Evolutionary conservation across 176 grass and related monocot genomes (phyloP), one percentile per base, ranked within the genome.

Genomic region (Aegilops speltoides): DNA sequence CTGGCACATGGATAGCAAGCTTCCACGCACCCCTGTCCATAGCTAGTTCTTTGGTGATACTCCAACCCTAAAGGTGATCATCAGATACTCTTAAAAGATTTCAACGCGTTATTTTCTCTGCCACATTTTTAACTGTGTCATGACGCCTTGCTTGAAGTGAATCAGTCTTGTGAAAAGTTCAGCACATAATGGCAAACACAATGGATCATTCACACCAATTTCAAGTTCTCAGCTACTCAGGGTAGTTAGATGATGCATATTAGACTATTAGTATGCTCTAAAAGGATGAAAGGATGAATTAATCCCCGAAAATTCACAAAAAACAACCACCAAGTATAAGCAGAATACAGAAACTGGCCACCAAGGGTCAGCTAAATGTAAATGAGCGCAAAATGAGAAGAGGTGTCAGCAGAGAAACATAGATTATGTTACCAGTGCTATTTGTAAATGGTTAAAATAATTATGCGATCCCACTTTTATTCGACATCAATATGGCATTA

Each of bases 281-380:
- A 73, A 71, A 87, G 56, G 54, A 85, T 59, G 78, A 73, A 71
- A 84, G 56, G 54, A 85, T 59, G 78, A 68, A 38, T 73, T 81
- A 75, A 19, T 64, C 26, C 79, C 20, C 24, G 45, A 56, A 82
- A 64, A 23, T 32, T 82, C 4, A 77, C 3, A 2, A 60, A 79
- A 70, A 56, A 5, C 0, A 19, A 26, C 43, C 43, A 72, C 38
- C 54, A 83, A 41, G 20, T 76, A 46, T 16, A 36, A 60, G 68
- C 33, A 83, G 31, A 59, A 61, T 80, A 67, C 45, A 84, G 11
- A 36, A 57, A 77, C 15, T 43, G 15, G 23, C n/a, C 31, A 13
- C 17, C 46, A 77, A 73, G 65, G 20, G 54, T 26, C 31, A 84
- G 33, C 33, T 66, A 87, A 80, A 76, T 61, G 81, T 66, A 87